These are phyloP conservation scores for Symbiodinium natans DNA, from an alignment of 73 alveolate species.

Conservation along the genomic window DNA sequence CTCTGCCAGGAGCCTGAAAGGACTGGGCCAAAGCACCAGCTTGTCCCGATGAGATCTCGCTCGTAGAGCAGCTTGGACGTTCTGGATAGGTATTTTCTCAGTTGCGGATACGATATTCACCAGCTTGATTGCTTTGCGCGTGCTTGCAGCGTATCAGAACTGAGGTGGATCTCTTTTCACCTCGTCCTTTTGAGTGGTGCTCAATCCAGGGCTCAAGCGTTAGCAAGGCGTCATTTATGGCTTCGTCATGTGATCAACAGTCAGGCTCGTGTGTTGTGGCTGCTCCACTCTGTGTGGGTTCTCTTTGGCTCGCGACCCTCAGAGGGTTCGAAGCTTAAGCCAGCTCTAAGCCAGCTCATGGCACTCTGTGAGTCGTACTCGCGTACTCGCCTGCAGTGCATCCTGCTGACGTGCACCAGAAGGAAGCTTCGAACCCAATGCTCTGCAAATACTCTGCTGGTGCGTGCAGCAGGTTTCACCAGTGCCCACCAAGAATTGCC, in stretches of 20 bases:
- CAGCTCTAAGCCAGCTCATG: not conserved
- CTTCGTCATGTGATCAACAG: not conserved
- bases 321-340: not conserved
- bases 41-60: constrained; percentile 2
- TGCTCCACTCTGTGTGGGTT: not conserved
- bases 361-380: not conserved
- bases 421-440: not conserved
- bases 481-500: constrained; percentile 8
- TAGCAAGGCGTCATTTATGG: not conserved
- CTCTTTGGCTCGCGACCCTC: not conserved
- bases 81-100: not conserved
- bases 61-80: not conserved
- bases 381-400: not conserved
- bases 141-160: too few species aligned
- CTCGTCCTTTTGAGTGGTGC: constrained; percentile 16
- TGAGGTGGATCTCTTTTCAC: constrained; percentile 8
- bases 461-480: constrained; percentile 13
- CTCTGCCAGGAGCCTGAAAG: not conserved
- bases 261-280: not conserved
- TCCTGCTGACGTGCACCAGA: too few species aligned
- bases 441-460: constrained; percentile 19
- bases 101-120: too few species aligned
- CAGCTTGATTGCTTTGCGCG: too few species aligned
- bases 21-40: constrained; percentile 22
- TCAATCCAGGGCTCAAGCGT: not conserved